phyloP scores from a whole-genome alignment of 352 stramenopile species.

The Stramenopiles sp. region DNA sequence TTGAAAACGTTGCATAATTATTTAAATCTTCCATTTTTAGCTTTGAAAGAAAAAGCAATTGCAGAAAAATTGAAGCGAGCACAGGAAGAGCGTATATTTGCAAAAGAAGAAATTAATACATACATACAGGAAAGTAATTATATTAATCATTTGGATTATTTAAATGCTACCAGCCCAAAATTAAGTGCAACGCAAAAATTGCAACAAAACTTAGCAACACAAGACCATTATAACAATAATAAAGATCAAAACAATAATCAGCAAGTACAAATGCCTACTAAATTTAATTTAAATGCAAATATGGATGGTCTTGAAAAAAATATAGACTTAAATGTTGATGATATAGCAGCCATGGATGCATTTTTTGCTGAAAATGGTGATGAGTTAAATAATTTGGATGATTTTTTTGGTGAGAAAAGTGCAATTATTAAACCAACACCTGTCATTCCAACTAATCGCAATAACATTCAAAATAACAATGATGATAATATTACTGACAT shows the following conservation, averaged over 20 bases:
- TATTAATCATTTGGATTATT: not conserved
- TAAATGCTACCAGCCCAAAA: not conserved
- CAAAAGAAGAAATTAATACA: not conserved
- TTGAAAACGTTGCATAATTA: slow-evolving; percentile 55
- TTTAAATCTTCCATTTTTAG: slow-evolving; percentile 51
- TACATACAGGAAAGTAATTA: slow-evolving; percentile 1
- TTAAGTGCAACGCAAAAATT: too few relatives aligned
- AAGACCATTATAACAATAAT: not conserved
- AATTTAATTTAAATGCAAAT: not conserved
- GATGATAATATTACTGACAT: not conserved
- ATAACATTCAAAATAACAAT: not conserved
- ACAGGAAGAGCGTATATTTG: not conserved
- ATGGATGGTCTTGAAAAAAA: not conserved
- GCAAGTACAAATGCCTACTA: not conserved
- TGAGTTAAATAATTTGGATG: not conserved
- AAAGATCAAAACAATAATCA: not conserved
- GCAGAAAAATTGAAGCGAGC: not conserved
- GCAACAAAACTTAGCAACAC: not conserved
- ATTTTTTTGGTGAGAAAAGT: not conserved
- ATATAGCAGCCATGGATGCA: not conserved
- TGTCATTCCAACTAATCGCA: not conserved
- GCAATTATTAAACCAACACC: not conserved
- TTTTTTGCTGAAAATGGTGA: not conserved
- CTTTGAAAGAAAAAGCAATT: slow-evolving; percentile 30
- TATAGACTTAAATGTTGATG: not conserved